Conservation (phyloP, 176 grass and related monocot genomes). For the Rhynchospora breviuscula region DNA sequence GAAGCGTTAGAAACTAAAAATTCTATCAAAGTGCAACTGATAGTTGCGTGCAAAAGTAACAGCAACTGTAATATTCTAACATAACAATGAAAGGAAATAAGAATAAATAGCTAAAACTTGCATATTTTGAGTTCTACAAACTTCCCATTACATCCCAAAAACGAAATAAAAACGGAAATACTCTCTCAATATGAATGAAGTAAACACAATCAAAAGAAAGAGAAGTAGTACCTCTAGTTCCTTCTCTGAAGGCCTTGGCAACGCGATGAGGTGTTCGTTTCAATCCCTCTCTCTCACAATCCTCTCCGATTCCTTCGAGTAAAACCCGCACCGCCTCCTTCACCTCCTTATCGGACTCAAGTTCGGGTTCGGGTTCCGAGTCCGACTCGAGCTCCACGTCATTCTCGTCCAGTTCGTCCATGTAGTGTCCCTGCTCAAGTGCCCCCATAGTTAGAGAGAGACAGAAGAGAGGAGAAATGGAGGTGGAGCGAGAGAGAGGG, state of each 20-base stretch:
- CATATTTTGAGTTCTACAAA: background rate
- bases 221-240: conserved; percentile 51
- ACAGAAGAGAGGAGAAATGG: no score
- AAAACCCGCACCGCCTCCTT: conserved; percentile 51
- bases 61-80: background rate
- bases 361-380: conserved; percentile 32
- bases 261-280: conserved; percentile 77
- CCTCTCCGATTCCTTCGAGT: conserved; percentile 80
- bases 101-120: no score
- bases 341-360: conserved; percentile 11
- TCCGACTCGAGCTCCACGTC: conserved; percentile 14
- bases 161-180: background rate
- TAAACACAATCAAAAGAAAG: background rate
- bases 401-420: conserved; percentile 36
- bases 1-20: background rate
- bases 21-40: background rate
- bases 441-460: conserved; percentile 45
- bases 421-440: conserved; percentile 59
- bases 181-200: background rate
- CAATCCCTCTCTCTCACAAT: conserved; percentile 62
- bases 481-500: background rate
- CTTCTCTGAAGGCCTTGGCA: conserved; percentile 92
- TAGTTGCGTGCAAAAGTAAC: background rate
- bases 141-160: background rate
- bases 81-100: no score